These are phyloP conservation scores for Fomitopsis serialis DNA, from an alignment of 768 basidiomycete species.

Conservation along the genomic window DNA sequence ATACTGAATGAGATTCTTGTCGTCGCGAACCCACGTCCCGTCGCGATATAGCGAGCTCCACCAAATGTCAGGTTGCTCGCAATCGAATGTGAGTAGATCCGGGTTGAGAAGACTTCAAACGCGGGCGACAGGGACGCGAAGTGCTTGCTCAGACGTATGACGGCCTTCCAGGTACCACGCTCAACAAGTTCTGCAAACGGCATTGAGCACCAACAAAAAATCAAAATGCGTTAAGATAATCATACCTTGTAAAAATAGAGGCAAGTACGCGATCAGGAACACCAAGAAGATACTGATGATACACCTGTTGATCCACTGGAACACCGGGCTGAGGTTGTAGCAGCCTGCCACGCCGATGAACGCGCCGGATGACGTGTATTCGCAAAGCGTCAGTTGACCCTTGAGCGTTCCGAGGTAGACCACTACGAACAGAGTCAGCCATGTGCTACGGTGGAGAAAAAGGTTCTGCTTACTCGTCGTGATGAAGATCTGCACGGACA, in stretches of 20 bases:
- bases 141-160: constrained; percentile 89
- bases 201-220: constrained; percentile 11
- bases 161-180: constrained; percentile 87
- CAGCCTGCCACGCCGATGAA: constrained; percentile 82
- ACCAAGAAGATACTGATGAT: constrained; percentile 99
- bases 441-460: neutral
- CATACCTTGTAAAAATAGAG: constrained; percentile 90
- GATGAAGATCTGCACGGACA: constrained; percentile 94
- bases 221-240: neutral
- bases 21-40: constrained; percentile 97
- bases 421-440: constrained; percentile 45
- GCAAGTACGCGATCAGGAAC: constrained; percentile 95
- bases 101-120: constrained; percentile 97
- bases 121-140: constrained; percentile 91
- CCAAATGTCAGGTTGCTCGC: constrained; percentile 95
- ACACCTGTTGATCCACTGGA: constrained; percentile 92
- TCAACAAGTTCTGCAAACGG: constrained; percentile 78
- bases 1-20: constrained; percentile 92
- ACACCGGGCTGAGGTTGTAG: constrained; percentile 91
- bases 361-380: constrained; percentile 66
- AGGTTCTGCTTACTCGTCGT: constrained; percentile 68
- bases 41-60: constrained; percentile 97
- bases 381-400: constrained; percentile 72
- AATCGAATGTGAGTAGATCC: constrained; percentile 97
- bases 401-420: constrained; percentile 93